Evolutionary conservation across 2,329 filamentous ascomycete species (phyloP).

Genomic region (Beauveria australis): DNA sequence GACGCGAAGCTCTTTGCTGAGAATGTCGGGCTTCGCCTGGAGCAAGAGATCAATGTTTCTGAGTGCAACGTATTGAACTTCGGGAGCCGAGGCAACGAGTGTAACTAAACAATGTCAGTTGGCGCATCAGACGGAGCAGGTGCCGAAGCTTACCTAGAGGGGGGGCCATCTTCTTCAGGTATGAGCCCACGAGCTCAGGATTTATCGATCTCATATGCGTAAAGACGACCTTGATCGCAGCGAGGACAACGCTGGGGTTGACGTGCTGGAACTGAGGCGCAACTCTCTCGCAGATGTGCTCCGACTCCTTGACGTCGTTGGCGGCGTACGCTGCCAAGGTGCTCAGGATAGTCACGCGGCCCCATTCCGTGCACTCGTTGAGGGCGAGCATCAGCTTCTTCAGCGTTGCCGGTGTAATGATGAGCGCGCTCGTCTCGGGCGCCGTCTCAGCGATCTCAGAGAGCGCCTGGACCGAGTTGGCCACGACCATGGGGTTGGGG

Average conservation of each 20-base stretch:
- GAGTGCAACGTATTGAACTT: slow-evolving; percentile 95
- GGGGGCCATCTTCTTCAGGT: slow-evolving; percentile 97
- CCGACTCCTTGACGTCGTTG: slow-evolving; percentile 84
- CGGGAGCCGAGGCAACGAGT: slow-evolving; percentile 86
- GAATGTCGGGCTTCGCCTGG: slow-evolving; percentile 91
- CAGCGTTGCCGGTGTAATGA: slow-evolving; percentile 72
- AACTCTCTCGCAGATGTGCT: slow-evolving; percentile 96
- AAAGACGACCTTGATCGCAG: slow-evolving; percentile 97
- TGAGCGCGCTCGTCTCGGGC: slow-evolving; percentile 80
- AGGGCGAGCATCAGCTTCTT: slow-evolving; percentile 96
- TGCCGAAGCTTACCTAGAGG: slow-evolving; percentile 60
- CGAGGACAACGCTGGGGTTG: slow-evolving; percentile 91
- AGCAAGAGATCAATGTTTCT: slow-evolving; percentile 93
- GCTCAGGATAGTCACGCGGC: slow-evolving; percentile 83
- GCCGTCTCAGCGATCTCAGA: slow-evolving; percentile 86
- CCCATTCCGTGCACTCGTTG: slow-evolving; percentile 98
- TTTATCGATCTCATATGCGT: slow-evolving; percentile 86
- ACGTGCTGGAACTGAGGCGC: slow-evolving; percentile 97
- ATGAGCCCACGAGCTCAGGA: slow-evolving; percentile 70
- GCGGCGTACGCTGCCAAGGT: slow-evolving; percentile 85
- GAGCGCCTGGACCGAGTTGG: slow-evolving; percentile 90
- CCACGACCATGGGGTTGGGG: slow-evolving; percentile 97
- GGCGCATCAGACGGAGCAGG: neutral
- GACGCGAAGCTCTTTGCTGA: slow-evolving; percentile 93
- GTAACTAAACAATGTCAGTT: slow-evolving; percentile 54